Percentiles rank a stretch among this genome's conserved stretches.
These are phyloP conservation scores for Aspergillus conjunctus DNA, from an alignment of 495 filamentous ascomycete species.

Conservation along the genomic window DNA sequence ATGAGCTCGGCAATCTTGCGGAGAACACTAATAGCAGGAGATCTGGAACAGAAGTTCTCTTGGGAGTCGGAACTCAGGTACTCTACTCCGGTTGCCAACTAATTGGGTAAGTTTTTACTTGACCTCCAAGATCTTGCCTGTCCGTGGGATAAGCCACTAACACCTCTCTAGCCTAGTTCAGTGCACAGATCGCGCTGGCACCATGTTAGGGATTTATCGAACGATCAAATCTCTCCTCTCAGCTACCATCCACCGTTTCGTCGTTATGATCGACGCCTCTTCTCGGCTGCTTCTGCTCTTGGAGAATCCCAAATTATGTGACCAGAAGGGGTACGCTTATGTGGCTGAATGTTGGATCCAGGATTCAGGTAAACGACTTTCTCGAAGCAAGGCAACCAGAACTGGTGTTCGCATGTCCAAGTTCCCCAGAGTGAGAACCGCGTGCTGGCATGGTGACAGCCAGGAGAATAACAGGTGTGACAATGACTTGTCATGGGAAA, in stretches of 20 bases:
- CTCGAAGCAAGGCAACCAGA: slow-evolving; percentile 16
- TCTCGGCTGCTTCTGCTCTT: background rate
- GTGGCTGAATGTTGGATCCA: background rate
- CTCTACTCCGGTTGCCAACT: background rate
- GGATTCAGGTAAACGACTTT: background rate
- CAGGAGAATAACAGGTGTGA: slow-evolving; percentile 7
- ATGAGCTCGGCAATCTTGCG: slow-evolving; percentile 24
- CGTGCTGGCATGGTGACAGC: slow-evolving; percentile 2
- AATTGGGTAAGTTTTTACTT: background rate
- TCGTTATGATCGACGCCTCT: background rate
- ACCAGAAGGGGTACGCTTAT: background rate
- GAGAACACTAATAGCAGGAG: slow-evolving; percentile 14
- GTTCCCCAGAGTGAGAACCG: slow-evolving; percentile 5
- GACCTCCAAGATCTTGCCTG: background rate
- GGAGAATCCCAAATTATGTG: slow-evolving; percentile 4
- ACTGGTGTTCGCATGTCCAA: background rate
- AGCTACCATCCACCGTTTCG: background rate
- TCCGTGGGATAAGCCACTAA: background rate
- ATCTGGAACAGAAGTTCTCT: slow-evolving; percentile 1
- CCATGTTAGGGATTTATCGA: slow-evolving; percentile 5
- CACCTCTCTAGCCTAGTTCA: background rate
- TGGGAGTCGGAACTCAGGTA: too few relatives aligned
- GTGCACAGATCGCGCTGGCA: slow-evolving; percentile 12
- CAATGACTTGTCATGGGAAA: slow-evolving; percentile 10
- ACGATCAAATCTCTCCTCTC: background rate